Percentiles rank a stretch among this genome's conserved stretches.
Conservation (phyloP, 2,329 filamentous ascomycete species). For the Neonectria faginata region DNA sequence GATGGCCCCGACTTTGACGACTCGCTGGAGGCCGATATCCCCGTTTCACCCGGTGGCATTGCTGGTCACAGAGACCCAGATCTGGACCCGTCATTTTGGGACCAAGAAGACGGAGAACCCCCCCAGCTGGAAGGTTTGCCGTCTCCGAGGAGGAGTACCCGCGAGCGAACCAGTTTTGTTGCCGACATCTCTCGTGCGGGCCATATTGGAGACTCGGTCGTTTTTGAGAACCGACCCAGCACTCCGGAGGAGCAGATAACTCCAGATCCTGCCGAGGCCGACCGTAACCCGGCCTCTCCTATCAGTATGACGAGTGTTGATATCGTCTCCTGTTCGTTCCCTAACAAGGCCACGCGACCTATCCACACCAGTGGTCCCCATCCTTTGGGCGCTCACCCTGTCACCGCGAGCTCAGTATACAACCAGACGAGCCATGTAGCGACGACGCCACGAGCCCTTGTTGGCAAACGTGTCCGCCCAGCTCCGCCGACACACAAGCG, state of each 20-base stretch:
- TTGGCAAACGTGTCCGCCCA: constrained; percentile 70
- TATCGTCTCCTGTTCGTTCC: constrained; percentile 73
- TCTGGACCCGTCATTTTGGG: constrained; percentile 67
- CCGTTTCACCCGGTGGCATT: constrained; percentile 82
- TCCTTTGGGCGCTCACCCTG: constrained; percentile 67
- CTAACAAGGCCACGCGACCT: constrained; percentile 61
- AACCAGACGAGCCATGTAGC: constrained; percentile 64
- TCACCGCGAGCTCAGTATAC: constrained; percentile 62
- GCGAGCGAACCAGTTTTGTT: constrained; percentile 55
- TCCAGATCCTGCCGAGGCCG: constrained; percentile 34
- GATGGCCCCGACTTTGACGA: constrained; percentile 77
- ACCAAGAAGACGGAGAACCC: constrained; percentile 56
- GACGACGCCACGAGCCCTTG: constrained; percentile 67
- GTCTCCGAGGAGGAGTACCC: constrained; percentile 43
- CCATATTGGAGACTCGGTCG: constrained; percentile 59
- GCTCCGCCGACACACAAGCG: constrained; percentile 75
- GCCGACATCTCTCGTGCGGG: constrained; percentile 60
- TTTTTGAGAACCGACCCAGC: constrained; percentile 58
- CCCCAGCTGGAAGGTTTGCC: constrained; percentile 59
- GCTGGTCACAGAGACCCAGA: constrained; percentile 69
- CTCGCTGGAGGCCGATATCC: constrained; percentile 69
- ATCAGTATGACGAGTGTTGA: constrained; percentile 70
- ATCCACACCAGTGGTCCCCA: constrained; percentile 55
- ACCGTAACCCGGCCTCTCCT: constrained; percentile 57
- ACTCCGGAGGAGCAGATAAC: constrained; percentile 58